Base-by-base conservation (phyloP, 169 alveolate species). In the Plasmodium malariae region DNA sequence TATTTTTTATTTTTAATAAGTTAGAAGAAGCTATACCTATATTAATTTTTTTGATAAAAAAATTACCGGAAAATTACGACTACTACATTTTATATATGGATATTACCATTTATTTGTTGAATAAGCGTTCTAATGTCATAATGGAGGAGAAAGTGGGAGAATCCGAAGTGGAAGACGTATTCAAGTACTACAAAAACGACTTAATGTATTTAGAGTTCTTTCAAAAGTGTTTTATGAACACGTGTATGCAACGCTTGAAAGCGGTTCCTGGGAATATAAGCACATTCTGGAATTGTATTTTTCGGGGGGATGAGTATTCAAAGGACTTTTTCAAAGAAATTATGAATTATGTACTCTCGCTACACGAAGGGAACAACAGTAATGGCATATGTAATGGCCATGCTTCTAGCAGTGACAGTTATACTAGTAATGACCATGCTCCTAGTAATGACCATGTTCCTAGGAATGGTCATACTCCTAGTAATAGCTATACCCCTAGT, bases 151-250 rank as follows among this genome's bases (percentile, higher is more conserved):
- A n/a, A 21, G 17, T 2, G 17, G 2, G 59, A 48, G 12, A 48
- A 48, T 48, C 12, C 19, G 17, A n/a, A n/a, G n/a, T n/a, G n/a
- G n/a, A n/a, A n/a, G n/a, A n/a, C n/a, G n/a, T n/a, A n/a, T 65
- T 62, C 0, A 78, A 78, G n/a, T 54, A 26, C 7, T 62, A 78
- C 32, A 78, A 78, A 63, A 78, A 78, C 19, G 65, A 63, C 43
- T 78, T 78, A 54, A 63, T 78, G 89, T 78, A 78, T 51, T 43
- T 78, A 40, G 89, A 78, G 37, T 78, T 78, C 48, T 78, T 40
- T 78, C 62, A 78, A 30, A 78, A 78, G 26, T 78, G 70, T 17
- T 43, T 78, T 21, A 62, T 78, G 28, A 65, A 78, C 48, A 4
- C 24, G 9, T 78, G 36, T 63, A 37, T 63, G 1, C 48, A 40